Evolutionary conservation across 2,329 filamentous ascomycete genomes (phyloP), one percentile per base, ranked within the genome.

Genomic region (Golovinomyces cichoracearum): DNA sequence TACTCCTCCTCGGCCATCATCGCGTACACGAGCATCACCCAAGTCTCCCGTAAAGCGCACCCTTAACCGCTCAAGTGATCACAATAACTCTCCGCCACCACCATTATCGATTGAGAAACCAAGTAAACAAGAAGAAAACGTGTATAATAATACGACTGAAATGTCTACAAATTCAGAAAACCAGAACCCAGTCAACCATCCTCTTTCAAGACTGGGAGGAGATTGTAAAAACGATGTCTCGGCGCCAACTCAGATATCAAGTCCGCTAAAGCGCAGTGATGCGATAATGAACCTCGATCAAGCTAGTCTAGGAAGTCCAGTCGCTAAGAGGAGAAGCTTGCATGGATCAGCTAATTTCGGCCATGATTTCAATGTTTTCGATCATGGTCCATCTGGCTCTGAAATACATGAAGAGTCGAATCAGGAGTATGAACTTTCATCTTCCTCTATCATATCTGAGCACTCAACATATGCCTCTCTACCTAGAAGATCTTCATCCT

Each of bases 261-360:
- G 88, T 60, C 86, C 88, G 4, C 66, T 95, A 56, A 94, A 95
- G 70, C 78, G 90, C 57, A 88, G 80, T 59, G 88, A 95, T 65
- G 80, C 82, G 40, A 79, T 80, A 47, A 88, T 93, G 81, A 84
- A 83, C 58, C 66, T 92, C 45, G 86, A 93, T 57, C 80, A 83
- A 53, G 70, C 76, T 25, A 79, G 72, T 56, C 69, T 81, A 49
- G 82, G 82, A 55, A 94, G 83, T 58, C 88, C 90, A 0, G 82
- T 88, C 51, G 83, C 86, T 44, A 94, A 94, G 68, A 74, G 90
- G 54, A 76, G 90, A 58, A 94, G 86, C 63, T 65, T 93, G 56
- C 83, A 93, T 61, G 80, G 80, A 46, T 72, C 77, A 40, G 69
- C 78, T n/a, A 73, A 66, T 55, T 68, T 78, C 69, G 70, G 42